These are phyloP conservation scores for Crithidia expoeki DNA, from an alignment of 208 protist genomes.

Conservation along the genomic window DNA sequence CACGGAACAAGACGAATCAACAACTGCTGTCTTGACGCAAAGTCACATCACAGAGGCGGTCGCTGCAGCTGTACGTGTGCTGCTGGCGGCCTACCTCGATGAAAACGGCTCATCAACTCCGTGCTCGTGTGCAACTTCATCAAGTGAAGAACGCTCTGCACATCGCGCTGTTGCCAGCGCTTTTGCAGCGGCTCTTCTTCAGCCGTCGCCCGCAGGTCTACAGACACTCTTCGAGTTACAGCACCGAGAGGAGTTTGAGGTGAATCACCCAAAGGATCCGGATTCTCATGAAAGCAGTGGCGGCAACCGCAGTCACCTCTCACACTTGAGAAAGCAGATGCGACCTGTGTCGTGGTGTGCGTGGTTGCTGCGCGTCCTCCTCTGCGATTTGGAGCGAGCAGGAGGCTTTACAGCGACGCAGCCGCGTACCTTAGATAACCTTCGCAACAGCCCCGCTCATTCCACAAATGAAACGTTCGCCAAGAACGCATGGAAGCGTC, in stretches of 20 bases:
- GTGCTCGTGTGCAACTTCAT: not conserved
- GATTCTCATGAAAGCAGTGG: not conserved
- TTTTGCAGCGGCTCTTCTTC: not conserved
- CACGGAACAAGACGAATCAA: not conserved
- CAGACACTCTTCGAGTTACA: not conserved
- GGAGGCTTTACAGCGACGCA: not conserved
- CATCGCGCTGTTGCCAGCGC: not conserved
- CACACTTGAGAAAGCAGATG: not conserved
- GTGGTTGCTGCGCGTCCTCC: slow-evolving; percentile 29
- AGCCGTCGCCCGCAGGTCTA: not conserved
- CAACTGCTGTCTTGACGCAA: not conserved
- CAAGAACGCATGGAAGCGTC: slow-evolving; percentile 3
- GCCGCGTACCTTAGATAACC: no score
- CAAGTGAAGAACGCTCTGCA: not conserved
- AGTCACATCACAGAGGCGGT: not conserved
- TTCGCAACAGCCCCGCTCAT: not conserved
- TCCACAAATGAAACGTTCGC: not conserved
- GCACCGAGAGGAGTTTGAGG: not conserved
- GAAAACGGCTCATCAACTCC: not conserved
- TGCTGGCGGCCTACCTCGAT: not conserved
- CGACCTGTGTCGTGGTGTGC: slow-evolving; percentile 19
- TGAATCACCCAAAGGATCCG: not conserved
- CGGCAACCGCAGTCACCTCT: not conserved
- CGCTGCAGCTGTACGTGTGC: slow-evolving; percentile 3
- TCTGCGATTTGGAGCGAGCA: slow-evolving; percentile 15